A percentile compares a stretch with the other conserved stretches of the same genome.
These are phyloP conservation scores for Populus simonii DNA, from an alignment of 345 rosid species.

Conservation along the genomic window DNA sequence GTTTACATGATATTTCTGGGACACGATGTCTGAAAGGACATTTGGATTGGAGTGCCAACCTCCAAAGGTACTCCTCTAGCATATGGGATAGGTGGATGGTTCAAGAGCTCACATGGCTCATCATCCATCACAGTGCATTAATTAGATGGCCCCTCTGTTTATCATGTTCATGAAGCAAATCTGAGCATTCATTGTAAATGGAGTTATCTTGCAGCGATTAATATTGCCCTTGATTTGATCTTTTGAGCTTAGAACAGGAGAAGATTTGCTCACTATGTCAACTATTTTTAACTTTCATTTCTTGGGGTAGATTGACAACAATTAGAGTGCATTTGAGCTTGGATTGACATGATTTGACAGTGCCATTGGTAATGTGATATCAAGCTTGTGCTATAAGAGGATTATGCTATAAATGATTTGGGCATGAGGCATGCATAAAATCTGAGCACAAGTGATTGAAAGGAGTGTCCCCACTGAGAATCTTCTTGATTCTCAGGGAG, in stretches of 20 bases:
- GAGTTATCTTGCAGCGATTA: background rate
- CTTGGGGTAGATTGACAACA: background rate
- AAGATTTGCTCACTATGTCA: background rate
- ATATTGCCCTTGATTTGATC: background rate
- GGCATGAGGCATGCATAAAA: background rate
- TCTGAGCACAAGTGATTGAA: background rate
- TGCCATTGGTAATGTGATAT: background rate
- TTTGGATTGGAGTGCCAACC: background rate
- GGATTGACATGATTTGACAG: background rate
- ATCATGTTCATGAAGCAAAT: conserved; percentile 1
- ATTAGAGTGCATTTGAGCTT: background rate
- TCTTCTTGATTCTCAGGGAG: background rate
- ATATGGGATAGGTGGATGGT: conserved; percentile 10
- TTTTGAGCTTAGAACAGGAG: background rate
- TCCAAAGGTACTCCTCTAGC: conserved; percentile 1
- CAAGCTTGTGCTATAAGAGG: background rate
- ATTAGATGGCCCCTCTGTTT: conserved; percentile 3
- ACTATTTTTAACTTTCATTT: background rate
- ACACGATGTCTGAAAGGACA: background rate
- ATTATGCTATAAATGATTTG: no score
- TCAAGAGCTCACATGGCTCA: conserved; percentile 4
- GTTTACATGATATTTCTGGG: background rate
- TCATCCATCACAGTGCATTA: conserved; percentile 4
- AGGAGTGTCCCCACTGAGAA: background rate
- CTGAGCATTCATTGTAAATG: background rate